Conservation (phyloP, 169 alveolate species). For the Plasmodium cynomolgi region DNA sequence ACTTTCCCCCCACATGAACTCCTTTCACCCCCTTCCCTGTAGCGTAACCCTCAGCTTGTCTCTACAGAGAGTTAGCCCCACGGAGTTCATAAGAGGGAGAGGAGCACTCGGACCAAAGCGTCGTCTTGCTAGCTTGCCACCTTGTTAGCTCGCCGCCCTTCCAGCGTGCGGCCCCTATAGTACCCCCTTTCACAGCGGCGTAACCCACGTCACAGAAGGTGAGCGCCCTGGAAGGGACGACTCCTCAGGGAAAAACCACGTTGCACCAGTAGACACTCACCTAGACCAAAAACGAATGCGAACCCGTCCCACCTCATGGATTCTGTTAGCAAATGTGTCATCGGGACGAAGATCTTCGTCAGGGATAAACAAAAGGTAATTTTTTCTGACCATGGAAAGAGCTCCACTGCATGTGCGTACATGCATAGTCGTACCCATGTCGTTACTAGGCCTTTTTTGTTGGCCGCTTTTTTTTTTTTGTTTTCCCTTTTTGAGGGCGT, state of each 20-base stretch:
- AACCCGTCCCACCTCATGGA: constrained; percentile 7
- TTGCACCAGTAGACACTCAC: neutral
- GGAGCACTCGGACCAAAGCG: neutral
- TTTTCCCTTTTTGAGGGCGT: neutral
- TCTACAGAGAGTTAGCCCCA: neutral
- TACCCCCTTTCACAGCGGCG: neutral
- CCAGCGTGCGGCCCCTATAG: neutral
- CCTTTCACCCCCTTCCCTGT: neutral
- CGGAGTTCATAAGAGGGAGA: neutral
- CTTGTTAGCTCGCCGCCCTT: neutral
- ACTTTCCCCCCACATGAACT: too few relatives aligned
- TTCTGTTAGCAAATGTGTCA: constrained; percentile 26
- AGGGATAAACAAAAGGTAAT: constrained; percentile 46
- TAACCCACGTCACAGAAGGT: neutral
- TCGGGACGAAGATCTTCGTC: constrained; percentile 59
- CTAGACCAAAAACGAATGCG: neutral
- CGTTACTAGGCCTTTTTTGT: neutral
- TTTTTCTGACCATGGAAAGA: neutral
- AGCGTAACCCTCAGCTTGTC: neutral
- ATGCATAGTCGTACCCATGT: neutral
- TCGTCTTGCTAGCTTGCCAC: neutral
- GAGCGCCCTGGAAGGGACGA: neutral
- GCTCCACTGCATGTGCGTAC: neutral
- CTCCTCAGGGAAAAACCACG: neutral
- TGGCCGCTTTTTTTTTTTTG: neutral